These are phyloP conservation scores for Aspergillus clavatus DNA, from an alignment of 2,329 filamentous ascomycete genomes.

Conservation along the genomic window DNA sequence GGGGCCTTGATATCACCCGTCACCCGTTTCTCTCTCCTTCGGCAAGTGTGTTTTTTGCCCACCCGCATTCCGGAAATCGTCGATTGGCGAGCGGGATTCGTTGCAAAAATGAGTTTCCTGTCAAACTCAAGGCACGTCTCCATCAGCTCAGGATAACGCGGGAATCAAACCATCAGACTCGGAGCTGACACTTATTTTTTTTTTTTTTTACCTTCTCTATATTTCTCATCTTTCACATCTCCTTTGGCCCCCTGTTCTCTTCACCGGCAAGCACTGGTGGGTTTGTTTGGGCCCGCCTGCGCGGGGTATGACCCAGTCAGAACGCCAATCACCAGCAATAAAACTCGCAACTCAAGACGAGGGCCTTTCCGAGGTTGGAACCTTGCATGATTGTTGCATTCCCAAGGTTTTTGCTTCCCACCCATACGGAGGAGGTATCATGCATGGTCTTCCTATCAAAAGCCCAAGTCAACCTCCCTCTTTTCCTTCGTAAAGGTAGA, in stretches of 20 bases:
- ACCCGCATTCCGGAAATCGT: no score
- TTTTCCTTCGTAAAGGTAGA: slow-evolving; percentile 9
- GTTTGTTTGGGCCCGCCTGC: slow-evolving; percentile 22
- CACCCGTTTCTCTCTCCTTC: no score
- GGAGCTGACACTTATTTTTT: no score
- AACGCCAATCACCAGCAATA: slow-evolving; percentile 22
- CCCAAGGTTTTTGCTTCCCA: slow-evolving; percentile 15
- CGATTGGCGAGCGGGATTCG: no score
- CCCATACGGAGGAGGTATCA: slow-evolving; percentile 13
- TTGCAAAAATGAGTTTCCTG: no score
- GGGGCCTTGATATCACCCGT: neutral
- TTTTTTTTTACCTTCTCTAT: no score
- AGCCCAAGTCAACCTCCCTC: no score
- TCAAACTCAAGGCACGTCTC: no score
- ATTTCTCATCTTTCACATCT: no score
- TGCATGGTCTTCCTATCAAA: slow-evolving; percentile 13
- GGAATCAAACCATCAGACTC: no score
- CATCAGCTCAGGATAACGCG: no score
- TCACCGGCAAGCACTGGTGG: slow-evolving; percentile 21
- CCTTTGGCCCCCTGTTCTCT: slow-evolving; percentile 5
- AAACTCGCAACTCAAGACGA: slow-evolving; percentile 4
- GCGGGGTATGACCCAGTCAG: slow-evolving; percentile 22
- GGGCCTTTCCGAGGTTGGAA: slow-evolving; percentile 26
- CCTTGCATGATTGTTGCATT: slow-evolving; percentile 23
- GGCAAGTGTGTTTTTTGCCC: no score